These are phyloP conservation scores for Patellifolia procumbens DNA, from an alignment of 179 eudicot species.

Conservation along the genomic window DNA sequence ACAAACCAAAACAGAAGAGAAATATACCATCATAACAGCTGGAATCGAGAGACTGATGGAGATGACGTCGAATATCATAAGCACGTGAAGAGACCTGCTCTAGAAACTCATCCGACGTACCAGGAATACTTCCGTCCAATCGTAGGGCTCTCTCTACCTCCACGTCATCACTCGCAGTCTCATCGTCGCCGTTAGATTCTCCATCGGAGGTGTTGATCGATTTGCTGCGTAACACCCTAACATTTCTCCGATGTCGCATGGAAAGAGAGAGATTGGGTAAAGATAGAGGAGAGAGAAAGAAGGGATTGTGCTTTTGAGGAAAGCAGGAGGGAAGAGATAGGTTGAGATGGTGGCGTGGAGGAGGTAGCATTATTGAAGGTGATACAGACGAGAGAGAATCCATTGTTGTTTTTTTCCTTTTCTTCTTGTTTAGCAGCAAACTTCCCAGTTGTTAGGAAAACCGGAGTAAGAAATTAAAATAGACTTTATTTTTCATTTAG, in stretches of 20 bases:
- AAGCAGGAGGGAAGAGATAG: constrained; percentile 21
- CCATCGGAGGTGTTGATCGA: constrained; percentile 23
- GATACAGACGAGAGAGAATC: constrained; percentile 73
- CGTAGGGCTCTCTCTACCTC: constrained; percentile 73
- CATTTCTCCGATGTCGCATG: constrained; percentile 16
- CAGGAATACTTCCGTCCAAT: constrained; percentile 86
- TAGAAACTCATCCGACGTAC: constrained; percentile 75
- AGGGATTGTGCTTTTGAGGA: constrained; percentile 7
- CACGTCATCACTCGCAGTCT: constrained; percentile 14
- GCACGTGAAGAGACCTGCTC: constrained; percentile 93
- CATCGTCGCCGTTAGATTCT: constrained; percentile 39
- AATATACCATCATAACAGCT: constrained; percentile 85
- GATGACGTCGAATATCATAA: constrained; percentile 79
- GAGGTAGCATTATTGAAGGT: constrained; percentile 51
- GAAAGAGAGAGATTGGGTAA: constrained; percentile 13
- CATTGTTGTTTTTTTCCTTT: constrained; percentile 28
- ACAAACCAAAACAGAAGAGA: neutral
- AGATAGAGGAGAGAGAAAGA: constrained; percentile 11
- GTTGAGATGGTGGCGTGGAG: constrained; percentile 23
- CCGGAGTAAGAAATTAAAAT: too few species aligned
- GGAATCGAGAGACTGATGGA: constrained; percentile 71
- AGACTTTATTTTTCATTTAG: neutral
- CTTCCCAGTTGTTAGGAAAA: too few species aligned
- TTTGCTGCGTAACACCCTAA: constrained; percentile 28
- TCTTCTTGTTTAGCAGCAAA: too few species aligned